Evolutionary conservation across 306 rosid species (phyloP).

Genomic region (Quercus dentata): DNA sequence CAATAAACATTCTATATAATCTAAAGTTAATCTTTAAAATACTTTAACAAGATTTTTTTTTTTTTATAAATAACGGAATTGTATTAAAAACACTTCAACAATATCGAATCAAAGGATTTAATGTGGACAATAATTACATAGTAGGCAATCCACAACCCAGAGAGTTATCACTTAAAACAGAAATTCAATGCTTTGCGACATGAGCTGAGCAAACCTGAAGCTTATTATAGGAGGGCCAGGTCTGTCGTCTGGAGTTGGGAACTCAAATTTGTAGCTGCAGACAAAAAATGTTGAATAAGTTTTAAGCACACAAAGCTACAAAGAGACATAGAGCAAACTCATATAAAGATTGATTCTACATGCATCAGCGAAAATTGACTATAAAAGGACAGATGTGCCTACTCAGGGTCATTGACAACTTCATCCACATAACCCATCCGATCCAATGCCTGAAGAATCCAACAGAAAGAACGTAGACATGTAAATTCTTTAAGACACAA

Average conservation of each 20-base stretch:
- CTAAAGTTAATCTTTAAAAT: neutral
- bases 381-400: conserved; percentile 36
- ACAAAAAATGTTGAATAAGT: conserved; percentile 18
- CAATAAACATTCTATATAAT: neutral
- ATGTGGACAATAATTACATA: neutral
- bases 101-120: neutral
- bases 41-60: too few relatives aligned
- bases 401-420: conserved; percentile 97
- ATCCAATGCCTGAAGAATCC: conserved; percentile 72
- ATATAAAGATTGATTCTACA: neutral
- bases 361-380: conserved; percentile 3
- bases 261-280: conserved; percentile 96
- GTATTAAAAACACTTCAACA: neutral
- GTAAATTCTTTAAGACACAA: conserved; percentile 7
- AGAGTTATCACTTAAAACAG: neutral
- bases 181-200: neutral
- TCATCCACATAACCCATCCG: conserved; percentile 90
- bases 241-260: conserved; percentile 99
- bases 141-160: neutral
- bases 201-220: conserved; percentile 65
- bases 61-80: too few relatives aligned
- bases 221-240: conserved; percentile 99
- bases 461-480: neutral
- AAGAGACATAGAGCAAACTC: conserved; percentile 6
- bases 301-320: conserved; percentile 16